Evolutionary conservation across 75 land plant genomes (phyloP).

Genomic region (Adiantum capillusveneris): DNA sequence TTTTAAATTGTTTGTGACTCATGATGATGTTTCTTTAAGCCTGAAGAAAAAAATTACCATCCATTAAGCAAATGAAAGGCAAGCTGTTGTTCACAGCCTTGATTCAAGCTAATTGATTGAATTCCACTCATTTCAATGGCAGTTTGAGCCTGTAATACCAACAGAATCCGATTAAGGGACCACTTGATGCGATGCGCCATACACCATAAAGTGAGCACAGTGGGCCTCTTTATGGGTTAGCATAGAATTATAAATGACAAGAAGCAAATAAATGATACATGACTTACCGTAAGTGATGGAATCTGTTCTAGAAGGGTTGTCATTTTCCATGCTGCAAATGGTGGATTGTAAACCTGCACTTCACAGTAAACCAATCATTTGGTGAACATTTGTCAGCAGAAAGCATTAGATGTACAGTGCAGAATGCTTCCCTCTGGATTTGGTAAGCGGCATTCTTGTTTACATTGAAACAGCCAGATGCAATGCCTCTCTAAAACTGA

Average conservation of each 20-base stretch:
- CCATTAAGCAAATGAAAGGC: slow-evolving; percentile 33
- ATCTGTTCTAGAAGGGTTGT: slow-evolving; percentile 15
- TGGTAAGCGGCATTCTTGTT: too few species aligned
- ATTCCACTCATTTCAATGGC: slow-evolving; percentile 17
- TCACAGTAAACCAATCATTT: background rate
- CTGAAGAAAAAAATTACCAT: slow-evolving; percentile 9
- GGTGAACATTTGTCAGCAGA: background rate
- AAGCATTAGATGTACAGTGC: background rate
- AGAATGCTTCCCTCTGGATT: too few species aligned
- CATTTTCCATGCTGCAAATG: slow-evolving; percentile 20
- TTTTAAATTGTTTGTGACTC: background rate
- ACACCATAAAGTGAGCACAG: too few species aligned
- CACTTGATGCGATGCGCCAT: too few species aligned
- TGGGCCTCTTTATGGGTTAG: too few species aligned
- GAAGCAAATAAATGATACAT: background rate
- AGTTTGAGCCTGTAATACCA: slow-evolving; percentile 19
- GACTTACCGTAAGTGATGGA: slow-evolving; percentile 9
- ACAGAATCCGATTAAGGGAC: background rate
- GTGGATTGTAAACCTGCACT: slow-evolving; percentile 21
- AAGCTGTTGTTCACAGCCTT: slow-evolving; percentile 22
- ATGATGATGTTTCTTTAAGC: too few species aligned
- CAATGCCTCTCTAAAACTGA: too few species aligned
- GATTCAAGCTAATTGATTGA: slow-evolving; percentile 23
- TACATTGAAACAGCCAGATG: too few species aligned
- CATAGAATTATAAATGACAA: background rate